Evolutionary conservation across 2,329 filamentous ascomycete genomes (phyloP), one percentile per base, ranked within the genome.

Genomic region (Mycosphaerella sp.): DNA sequence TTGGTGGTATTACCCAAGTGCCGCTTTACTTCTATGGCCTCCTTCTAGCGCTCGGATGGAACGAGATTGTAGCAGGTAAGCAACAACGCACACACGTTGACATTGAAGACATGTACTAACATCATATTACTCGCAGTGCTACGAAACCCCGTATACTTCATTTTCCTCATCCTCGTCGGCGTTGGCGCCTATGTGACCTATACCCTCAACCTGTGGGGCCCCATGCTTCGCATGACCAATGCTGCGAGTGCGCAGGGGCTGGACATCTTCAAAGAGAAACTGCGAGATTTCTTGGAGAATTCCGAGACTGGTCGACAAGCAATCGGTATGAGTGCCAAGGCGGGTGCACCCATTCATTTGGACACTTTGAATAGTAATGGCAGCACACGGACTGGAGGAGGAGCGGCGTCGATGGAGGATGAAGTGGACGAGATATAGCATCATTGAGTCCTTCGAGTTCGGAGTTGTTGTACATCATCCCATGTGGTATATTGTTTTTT

Each of bases 21-120:
- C 93, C 93, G 5, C 74, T 95, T 58, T 97, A 96, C 73, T 96
- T 98, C 72, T 98, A 96, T 66, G 89, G 83, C 41, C 72, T 97
- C 53, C 78, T 98, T 53, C 76, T 98, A 60, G 88, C 89, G 21
- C 78, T 98, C 46, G 93, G 93, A n/a, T 98, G 93, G 93, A 98
- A 98, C 72, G 93, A 98, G 73, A 91, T 98, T 59, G 77, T 95
- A 62, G 88, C 91, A 67, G 89, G 91, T 95, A 79, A 79, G 87
- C 71, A 32, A 45, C 45, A 41, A 21, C 1, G n/a, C 6, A 26
- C n/a, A n/a, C 34, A n/a, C 39, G 54, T 39, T 12, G 47, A 17
- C 36, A 36, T n/a, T n/a, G 34, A 8, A 38, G n/a, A 59, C 44
- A 21, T 12, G 26, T 57, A 46, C 48, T 55, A 49, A 60, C 32